Evolutionary conservation across 129 eudicot genomes (phyloP), one percentile per base, ranked within the genome.

Genomic region (Lactuca saligna): DNA sequence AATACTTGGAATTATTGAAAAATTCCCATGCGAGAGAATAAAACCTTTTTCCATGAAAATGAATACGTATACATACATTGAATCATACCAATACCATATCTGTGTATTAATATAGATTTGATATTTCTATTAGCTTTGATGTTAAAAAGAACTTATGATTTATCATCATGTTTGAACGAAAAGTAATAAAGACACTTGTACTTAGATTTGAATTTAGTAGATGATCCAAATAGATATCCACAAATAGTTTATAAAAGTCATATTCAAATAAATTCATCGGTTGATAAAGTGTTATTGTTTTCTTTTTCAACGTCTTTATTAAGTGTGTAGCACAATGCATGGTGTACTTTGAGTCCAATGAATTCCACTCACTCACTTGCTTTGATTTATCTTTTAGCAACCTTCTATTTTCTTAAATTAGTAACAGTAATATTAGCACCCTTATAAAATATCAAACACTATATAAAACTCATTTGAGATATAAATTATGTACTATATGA

Each of bases 361-460:
- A 56, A 74, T 65, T 54, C 79, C 79, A 66, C 79, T 37, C 54
- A 54, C 71, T 64, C 49, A 56, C 73, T 65, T 55, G 2, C 46
- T 70, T 70, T 55, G 11, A 63, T 63, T 51, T 12, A 42, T n/a
- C 34, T 13, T 16, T 14, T 71, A 20, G 5, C 6, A 38, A 15
- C 0, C 31, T 61, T 37, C 29, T 61, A 70, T 7, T n/a, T 54
- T 33, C 15, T 56, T 68, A 56, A 20, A 17, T 69, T 54, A 20
- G 34, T 5, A 16, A 25, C 29, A 25, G 29, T 35, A 4, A 35
- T 6, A 35, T 0, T 35, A 35, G 12, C 10, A 46, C 15, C 51
- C 15, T 46, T 46, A 2, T 11, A 12, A 12, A 10, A 12, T 3
- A 46, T 11, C 3, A 0, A 42, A 42, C 13, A 46, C 51, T 46